Conservation (phyloP, 2,329 filamentous ascomycete species). For the Trichoderma breve region DNA sequence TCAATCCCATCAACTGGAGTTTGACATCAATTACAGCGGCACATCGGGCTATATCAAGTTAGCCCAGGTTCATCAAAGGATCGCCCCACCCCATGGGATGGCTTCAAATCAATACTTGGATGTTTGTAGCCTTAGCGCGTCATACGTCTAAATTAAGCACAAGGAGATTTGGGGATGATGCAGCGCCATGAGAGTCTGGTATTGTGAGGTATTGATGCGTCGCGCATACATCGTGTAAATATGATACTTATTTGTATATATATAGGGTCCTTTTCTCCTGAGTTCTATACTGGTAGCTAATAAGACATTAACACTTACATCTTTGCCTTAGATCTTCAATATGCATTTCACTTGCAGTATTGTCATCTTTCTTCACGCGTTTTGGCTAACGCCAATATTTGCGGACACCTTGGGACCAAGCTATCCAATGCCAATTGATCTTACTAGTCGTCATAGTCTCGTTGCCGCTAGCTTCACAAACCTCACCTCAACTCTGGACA, state of each 20-base stretch:
- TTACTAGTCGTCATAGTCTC: not conserved
- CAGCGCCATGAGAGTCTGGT: not conserved
- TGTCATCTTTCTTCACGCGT: not conserved
- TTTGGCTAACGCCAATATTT: not conserved
- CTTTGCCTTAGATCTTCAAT: not conserved
- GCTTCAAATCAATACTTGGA: not conserved
- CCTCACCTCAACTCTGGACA: not conserved
- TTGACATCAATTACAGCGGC: not conserved
- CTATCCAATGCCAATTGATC: not conserved
- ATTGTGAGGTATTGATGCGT: not conserved
- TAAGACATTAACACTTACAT: not conserved
- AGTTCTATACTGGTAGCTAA: not conserved
- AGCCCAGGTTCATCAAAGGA: not conserved
- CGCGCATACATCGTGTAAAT: not conserved
- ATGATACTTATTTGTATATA: not conserved
- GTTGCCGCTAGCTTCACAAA: not conserved
- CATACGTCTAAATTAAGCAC: not conserved
- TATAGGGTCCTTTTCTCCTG: not conserved
- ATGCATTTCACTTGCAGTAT: not conserved
- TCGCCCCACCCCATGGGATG: not conserved
- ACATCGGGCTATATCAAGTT: not conserved
- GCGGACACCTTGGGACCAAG: not conserved
- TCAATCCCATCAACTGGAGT: not conserved
- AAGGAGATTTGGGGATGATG: not conserved
- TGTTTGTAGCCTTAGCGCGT: not conserved